Conservation (phyloP, 179 eudicot genomes). For the Silene vulgaris region DNA sequence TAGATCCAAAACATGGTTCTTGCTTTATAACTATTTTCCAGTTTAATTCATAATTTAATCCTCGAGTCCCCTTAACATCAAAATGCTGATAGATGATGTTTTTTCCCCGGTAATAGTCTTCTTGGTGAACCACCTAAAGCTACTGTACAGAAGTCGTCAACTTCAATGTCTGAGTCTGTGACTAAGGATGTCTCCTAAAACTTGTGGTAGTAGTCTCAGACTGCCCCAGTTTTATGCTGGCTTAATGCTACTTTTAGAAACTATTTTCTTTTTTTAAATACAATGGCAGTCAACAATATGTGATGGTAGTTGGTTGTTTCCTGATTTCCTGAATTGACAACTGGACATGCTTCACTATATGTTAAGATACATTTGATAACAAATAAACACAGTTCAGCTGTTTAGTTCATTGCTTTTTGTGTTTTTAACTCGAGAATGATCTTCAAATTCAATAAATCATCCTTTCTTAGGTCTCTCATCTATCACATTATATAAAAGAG, state of each 20-base stretch:
- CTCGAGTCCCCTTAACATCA: not conserved
- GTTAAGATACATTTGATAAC: not conserved
- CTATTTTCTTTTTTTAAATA: no score
- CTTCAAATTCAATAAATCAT: not conserved
- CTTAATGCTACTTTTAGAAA: not conserved
- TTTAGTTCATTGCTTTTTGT: not conserved
- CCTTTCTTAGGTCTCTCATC: not conserved
- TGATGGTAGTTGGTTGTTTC: no score
- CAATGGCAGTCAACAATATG: no score
- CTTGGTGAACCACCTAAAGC: not conserved
- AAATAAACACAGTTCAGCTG: not conserved
- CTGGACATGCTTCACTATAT: not conserved
- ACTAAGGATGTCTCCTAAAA: not conserved
- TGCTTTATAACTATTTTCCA: not conserved
- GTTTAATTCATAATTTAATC: not conserved
- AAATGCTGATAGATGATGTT: not conserved
- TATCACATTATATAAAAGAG: not conserved
- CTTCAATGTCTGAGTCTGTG: not conserved
- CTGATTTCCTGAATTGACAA: no score
- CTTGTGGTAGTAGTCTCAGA: not conserved
- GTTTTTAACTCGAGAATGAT: not conserved
- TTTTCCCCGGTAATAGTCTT: not conserved
- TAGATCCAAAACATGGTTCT: not conserved
- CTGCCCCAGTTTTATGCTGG: not conserved
- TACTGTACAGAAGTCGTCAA: not conserved